These are phyloP conservation scores for Bondarzewia mesenterica DNA, from an alignment of 1,284 basidiomycete species.

Conservation along the genomic window DNA sequence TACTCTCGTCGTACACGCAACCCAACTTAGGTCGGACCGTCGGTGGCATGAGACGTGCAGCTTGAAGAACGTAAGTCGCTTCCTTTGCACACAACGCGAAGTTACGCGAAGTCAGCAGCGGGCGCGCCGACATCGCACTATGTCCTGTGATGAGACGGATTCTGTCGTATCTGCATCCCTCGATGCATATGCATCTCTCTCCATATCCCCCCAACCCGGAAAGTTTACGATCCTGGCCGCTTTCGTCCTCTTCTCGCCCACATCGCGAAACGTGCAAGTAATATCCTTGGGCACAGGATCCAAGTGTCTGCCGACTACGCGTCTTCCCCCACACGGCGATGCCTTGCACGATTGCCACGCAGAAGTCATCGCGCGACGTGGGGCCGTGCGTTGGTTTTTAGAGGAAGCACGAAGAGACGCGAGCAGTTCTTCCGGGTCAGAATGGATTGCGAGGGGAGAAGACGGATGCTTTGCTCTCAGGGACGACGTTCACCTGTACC, in stretches of 20 bases:
- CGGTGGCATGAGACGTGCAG: too few relatives aligned
- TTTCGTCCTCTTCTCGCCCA: background rate
- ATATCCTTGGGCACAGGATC: constrained; percentile 72
- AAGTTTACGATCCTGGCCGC: constrained; percentile 18
- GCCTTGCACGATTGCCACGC: constrained; percentile 87
- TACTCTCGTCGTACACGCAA: too few relatives aligned
- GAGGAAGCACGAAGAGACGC: constrained; percentile 47
- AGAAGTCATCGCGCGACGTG: constrained; percentile 80
- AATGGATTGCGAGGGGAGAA: constrained; percentile 33
- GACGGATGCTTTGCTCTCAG: constrained; percentile 43
- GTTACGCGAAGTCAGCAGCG: too few relatives aligned
- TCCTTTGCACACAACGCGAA: too few relatives aligned
- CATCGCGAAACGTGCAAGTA: background rate
- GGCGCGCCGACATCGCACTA: too few relatives aligned
- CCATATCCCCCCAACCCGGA: constrained; percentile 38
- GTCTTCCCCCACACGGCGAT: constrained; percentile 68
- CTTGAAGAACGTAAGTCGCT: too few relatives aligned
- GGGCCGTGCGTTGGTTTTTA: constrained; percentile 75
- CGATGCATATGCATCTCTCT: constrained; percentile 34
- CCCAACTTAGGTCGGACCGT: too few relatives aligned
- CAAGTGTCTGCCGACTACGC: constrained; percentile 71
- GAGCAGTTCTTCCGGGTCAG: constrained; percentile 11
- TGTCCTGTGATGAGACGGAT: too few relatives aligned
- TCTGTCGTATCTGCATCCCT: constrained; percentile 25
- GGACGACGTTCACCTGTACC: constrained; percentile 42